Conservation (phyloP, 345 rosid species). For the Aquilaria yunnanensis region DNA sequence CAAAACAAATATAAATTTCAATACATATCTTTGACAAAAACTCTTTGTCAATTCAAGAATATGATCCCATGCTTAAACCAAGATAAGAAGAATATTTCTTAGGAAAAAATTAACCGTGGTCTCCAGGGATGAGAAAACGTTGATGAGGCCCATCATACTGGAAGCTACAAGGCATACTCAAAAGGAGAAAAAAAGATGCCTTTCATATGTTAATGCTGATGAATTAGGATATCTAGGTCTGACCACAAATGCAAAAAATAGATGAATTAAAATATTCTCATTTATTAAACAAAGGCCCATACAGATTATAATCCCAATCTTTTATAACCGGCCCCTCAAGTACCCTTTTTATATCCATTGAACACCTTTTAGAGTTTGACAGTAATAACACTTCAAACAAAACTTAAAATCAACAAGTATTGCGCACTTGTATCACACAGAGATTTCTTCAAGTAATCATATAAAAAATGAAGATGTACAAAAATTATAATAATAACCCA, state of each 20-base stretch:
- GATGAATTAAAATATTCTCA: too few relatives aligned
- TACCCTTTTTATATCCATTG: too few relatives aligned
- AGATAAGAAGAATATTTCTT: constrained; percentile 1
- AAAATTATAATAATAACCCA: constrained; percentile 35
- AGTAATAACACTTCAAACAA: too few relatives aligned
- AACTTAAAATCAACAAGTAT: too few relatives aligned
- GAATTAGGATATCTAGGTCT: constrained; percentile 82
- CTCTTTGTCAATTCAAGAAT: constrained; percentile 5
- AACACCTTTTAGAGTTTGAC: too few relatives aligned
- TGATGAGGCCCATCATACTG: constrained; percentile 74
- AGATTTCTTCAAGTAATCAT: too few relatives aligned
- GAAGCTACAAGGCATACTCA: constrained; percentile 96
- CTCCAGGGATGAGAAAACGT: constrained; percentile 92
- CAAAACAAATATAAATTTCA: constrained; percentile 3
- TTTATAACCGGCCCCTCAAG: too few relatives aligned
- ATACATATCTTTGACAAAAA: not conserved
- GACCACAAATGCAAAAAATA: constrained; percentile 1
- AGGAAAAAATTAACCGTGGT: constrained; percentile 51
- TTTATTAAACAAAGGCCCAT: too few relatives aligned
- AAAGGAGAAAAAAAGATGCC: constrained; percentile 36
- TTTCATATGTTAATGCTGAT: constrained; percentile 74
- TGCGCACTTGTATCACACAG: too few relatives aligned
- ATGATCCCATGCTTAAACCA: constrained; percentile 13
- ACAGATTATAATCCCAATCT: too few relatives aligned
- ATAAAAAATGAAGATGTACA: not conserved